These are phyloP conservation scores for Mrakiaceae sp. DNA, from an alignment of 1,284 basidiomycete species.

Conservation along the genomic window DNA sequence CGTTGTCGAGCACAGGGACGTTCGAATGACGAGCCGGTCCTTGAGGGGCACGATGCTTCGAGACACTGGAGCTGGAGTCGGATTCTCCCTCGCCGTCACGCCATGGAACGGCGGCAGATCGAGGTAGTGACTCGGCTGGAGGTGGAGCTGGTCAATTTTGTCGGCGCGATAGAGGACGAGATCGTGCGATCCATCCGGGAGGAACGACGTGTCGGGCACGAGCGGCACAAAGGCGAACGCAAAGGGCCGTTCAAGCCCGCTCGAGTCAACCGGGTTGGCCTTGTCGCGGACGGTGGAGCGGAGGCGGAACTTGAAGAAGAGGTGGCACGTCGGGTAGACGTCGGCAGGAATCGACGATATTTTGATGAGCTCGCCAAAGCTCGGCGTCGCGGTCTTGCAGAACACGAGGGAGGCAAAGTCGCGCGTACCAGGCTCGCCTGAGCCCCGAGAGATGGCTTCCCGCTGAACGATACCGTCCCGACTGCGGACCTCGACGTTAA, in stretches of 20 bases:
- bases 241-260: constrained; percentile 59
- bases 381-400: constrained; percentile 69
- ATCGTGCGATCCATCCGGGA: constrained; percentile 82
- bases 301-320: constrained; percentile 89
- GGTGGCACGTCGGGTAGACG: constrained; percentile 65
- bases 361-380: constrained; percentile 88
- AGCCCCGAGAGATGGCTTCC: constrained; percentile 70
- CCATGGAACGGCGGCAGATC: constrained; percentile 39
- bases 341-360: constrained; percentile 57
- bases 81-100: constrained; percentile 31
- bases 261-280: constrained; percentile 30
- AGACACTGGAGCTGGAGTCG: constrained; percentile 52
- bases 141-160: constrained; percentile 41
- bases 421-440: constrained; percentile 66
- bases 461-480: constrained; percentile 54
- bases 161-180: constrained; percentile 73
- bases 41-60: constrained; percentile 55
- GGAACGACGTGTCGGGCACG: constrained; percentile 59
- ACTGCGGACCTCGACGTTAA: constrained; percentile 77
- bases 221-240: constrained; percentile 88
- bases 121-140: constrained; percentile 60
- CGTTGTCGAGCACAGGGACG: constrained; percentile 82
- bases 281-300: constrained; percentile 47
- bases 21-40: constrained; percentile 71
- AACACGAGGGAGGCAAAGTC: constrained; percentile 86